phyloP scores from a whole-genome alignment of 331 rosid genomes.

The Pyracantha coccinea region DNA sequence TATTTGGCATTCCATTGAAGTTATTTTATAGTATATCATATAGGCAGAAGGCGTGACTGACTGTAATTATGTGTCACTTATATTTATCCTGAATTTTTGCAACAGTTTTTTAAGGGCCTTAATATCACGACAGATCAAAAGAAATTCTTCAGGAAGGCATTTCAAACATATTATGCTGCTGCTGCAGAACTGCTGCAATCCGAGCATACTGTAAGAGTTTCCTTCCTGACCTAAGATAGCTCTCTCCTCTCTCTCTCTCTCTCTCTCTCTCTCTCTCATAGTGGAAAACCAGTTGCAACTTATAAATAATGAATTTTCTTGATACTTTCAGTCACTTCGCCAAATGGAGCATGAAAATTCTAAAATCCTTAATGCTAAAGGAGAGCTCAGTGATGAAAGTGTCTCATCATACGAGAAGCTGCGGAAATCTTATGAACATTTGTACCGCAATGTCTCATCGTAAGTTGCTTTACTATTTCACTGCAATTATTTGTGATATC shows the following conservation, averaged over 20 bases:
- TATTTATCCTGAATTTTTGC: constrained; percentile 28
- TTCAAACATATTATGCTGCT: constrained; percentile 76
- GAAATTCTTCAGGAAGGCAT: constrained; percentile 71
- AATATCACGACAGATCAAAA: constrained; percentile 85
- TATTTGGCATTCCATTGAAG: not conserved
- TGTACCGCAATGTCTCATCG: constrained; percentile 89
- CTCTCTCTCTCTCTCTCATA: not conserved
- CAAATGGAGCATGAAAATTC: constrained; percentile 95
- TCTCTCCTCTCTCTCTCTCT: not conserved
- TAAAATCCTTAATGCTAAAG: constrained; percentile 88
- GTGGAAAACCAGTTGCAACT: not conserved
- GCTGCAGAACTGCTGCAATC: constrained; percentile 86
- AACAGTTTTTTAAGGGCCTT: constrained; percentile 85
- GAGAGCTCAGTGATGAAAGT: constrained; percentile 92
- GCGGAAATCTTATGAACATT: constrained; percentile 86
- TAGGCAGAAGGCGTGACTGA: not conserved
- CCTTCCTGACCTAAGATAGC: not conserved
- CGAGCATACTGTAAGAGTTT: constrained; percentile 78
- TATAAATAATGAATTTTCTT: constrained; percentile 19
- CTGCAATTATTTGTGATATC: not conserved
- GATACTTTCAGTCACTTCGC: constrained; percentile 64
- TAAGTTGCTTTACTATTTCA: constrained; percentile 35
- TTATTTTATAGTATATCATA: not conserved
- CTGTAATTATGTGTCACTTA: not conserved
- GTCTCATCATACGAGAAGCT: constrained; percentile 82